phyloP scores from a whole-genome alignment of 495 filamentous ascomycete species.

The Lophiotrema nucula region DNA sequence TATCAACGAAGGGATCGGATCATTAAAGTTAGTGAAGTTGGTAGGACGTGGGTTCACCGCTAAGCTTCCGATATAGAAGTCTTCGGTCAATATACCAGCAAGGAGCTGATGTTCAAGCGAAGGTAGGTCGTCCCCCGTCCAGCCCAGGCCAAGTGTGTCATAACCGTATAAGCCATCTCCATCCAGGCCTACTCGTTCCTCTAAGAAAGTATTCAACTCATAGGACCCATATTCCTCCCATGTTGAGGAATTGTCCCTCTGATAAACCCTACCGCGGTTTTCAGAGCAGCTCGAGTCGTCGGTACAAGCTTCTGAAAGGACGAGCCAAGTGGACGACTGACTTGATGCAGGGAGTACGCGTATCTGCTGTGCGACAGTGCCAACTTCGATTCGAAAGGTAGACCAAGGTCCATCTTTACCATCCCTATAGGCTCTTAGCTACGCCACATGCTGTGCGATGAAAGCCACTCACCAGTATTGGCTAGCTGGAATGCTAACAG shows the following conservation, averaged over 20 bases:
- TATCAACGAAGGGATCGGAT: constrained; percentile 35
- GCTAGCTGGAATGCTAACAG: constrained; percentile 24
- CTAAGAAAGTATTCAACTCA: constrained; percentile 30
- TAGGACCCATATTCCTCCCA: constrained; percentile 45
- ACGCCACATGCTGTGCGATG: background rate
- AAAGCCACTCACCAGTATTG: constrained; percentile 23
- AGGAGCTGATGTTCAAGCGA: constrained; percentile 36
- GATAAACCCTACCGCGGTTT: constrained; percentile 50
- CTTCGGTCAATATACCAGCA: constrained; percentile 30
- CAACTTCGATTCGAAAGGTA: constrained; percentile 32
- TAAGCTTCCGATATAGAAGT: constrained; percentile 41
- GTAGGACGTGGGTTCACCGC: constrained; percentile 39
- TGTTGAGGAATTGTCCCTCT: constrained; percentile 49
- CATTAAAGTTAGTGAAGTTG: constrained; percentile 40
- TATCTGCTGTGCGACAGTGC: constrained; percentile 27
- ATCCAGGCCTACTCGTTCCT: constrained; percentile 29
- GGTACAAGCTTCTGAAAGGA: constrained; percentile 40
- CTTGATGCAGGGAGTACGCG: constrained; percentile 28
- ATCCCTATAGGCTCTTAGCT: constrained; percentile 18
- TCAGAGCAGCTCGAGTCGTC: constrained; percentile 43
- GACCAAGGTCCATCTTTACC: constrained; percentile 34
- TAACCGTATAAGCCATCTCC: constrained; percentile 39
- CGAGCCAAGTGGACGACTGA: constrained; percentile 19
- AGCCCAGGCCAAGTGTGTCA: constrained; percentile 37
- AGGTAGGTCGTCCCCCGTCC: constrained; percentile 31